phyloP scores from a whole-genome alignment of 140 eudicot species.

The Erigeron philadelphicus region DNA sequence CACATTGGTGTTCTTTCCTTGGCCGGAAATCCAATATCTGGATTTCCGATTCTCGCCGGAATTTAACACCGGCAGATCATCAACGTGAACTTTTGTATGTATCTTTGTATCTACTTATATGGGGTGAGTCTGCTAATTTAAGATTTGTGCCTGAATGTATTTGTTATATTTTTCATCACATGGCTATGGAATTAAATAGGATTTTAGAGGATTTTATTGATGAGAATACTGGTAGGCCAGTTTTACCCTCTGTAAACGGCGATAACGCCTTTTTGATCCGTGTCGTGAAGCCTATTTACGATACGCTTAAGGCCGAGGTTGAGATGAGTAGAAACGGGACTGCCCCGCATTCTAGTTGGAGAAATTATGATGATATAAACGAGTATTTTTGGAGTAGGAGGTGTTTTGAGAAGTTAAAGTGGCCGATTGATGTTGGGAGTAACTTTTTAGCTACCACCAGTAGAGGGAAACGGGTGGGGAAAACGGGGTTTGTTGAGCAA shows the following conservation, averaged over 20 bases:
- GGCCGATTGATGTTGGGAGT: conserved; percentile 89
- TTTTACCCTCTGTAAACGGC: conserved; percentile 58
- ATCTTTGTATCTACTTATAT: conserved; percentile 51
- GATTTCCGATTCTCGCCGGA: conserved; percentile 58
- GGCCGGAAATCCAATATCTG: conserved; percentile 63
- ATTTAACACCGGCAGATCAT: conserved; percentile 35
- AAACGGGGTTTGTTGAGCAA: conserved; percentile 92
- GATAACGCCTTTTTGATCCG: conserved; percentile 56
- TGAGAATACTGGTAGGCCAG: conserved; percentile 86
- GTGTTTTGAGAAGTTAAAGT: conserved; percentile 73
- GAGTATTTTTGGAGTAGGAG: conserved; percentile 91
- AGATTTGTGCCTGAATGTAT: conserved; percentile 78
- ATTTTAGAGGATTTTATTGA: conserved; percentile 82
- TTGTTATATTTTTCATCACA: conserved; percentile 67
- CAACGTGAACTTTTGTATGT: conserved; percentile 72
- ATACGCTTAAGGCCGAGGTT: conserved; percentile 60
- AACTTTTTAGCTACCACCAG: conserved; percentile 56
- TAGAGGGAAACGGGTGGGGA: conserved; percentile 64
- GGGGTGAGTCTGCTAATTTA: conserved; percentile 93
- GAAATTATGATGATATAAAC: conserved; percentile 90
- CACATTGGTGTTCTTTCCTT: conserved; percentile 72
- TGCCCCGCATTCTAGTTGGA: conserved; percentile 78
- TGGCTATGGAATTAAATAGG: conserved; percentile 78
- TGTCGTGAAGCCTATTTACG: conserved; percentile 69
- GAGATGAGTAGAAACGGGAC: conserved; percentile 71